Evolutionary conservation across 768 basidiomycete genomes (phyloP), one percentile per base, ranked within the genome.

Genomic region (Trametes punicea): DNA sequence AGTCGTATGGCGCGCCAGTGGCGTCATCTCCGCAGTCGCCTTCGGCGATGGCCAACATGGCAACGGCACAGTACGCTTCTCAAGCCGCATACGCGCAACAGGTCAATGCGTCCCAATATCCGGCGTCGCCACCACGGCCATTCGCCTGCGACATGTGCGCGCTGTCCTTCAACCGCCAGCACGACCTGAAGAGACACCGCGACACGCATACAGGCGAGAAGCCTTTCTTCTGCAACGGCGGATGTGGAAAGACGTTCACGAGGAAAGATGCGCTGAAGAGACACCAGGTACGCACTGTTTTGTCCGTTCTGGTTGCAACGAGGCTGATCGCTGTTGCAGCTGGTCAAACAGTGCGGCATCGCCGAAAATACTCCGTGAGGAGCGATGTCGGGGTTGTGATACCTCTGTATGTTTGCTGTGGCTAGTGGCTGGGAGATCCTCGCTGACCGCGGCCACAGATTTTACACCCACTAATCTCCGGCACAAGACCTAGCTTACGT

Each of bases 151-250:
- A 73, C 62, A 71, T 90, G 60, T 93, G 90, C 68, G 79, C 88
- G 10, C 69, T 91, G 59, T 90, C 89, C 20, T 93, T 93, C 75
- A 90, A 90, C 66, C 82, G 90, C 40, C 87, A 89, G 67, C 90
- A 93, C 67, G 90, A 93, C 69, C 70, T 92, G 66, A 91, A 91
- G 67, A 81, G 90, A 31, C 90, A 93, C 71, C 77, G 86, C 60
- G 88, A 91, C 64, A 91, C 88, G 23, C 90, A 91, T 71, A 87
- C 87, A 5, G 89, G 89, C 33, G 89, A 91, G 70, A 91, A 90
- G 68, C 89, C 90, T 8, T 92, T 83, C 72, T 70, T 83, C 16
- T 92, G 90, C 70, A 90, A 90, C 63, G 88, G 87, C 11, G 87
- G 86, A 40, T 92, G 90, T 56, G 88, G 88, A 45, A 91, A 91